Evolutionary conservation across 1,139 yeast species (phyloP).

Genomic region (Pichia sp.): DNA sequence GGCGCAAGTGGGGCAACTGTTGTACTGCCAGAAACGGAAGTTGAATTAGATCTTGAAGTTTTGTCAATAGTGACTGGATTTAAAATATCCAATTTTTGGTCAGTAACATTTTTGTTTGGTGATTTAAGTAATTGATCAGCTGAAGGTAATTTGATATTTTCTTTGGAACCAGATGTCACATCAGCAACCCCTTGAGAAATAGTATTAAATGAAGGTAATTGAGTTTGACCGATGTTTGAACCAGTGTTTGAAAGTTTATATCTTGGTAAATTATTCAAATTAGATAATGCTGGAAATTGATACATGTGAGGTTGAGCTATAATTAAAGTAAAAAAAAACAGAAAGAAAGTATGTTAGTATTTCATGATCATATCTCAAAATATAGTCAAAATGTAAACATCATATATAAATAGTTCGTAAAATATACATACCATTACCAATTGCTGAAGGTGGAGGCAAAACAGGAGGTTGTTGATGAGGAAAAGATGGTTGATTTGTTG

Average conservation of each 20-base stretch:
- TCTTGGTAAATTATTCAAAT: conserved; percentile 9
- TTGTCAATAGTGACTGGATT: conserved; percentile 14
- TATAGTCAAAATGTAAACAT: neutral
- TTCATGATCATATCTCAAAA: neutral
- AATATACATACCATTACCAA: conserved; percentile 11
- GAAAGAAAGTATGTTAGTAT: conserved; percentile 1
- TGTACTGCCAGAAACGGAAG: conserved; percentile 14
- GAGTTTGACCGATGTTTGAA: conserved; percentile 9
- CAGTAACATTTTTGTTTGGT: conserved; percentile 12
- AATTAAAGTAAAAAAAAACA: neutral
- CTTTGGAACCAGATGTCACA: conserved; percentile 13
- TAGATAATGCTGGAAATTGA: conserved; percentile 14
- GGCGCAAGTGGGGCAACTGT: conserved; percentile 17
- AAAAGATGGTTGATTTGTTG: neutral
- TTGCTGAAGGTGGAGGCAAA: conserved; percentile 42
- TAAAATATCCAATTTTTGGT: neutral
- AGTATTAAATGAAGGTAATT: conserved; percentile 13
- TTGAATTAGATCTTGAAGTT: conserved; percentile 11
- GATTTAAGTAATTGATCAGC: conserved; percentile 13
- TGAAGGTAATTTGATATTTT: conserved; percentile 21
- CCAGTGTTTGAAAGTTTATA: conserved; percentile 4
- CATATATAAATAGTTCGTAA: neutral
- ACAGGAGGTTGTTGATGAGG: conserved; percentile 36
- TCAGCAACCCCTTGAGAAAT: conserved; percentile 9
- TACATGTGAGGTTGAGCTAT: conserved; percentile 11